Conservation (phyloP, 164 flowering plant genomes). For the Liriodendron chinense region DNA sequence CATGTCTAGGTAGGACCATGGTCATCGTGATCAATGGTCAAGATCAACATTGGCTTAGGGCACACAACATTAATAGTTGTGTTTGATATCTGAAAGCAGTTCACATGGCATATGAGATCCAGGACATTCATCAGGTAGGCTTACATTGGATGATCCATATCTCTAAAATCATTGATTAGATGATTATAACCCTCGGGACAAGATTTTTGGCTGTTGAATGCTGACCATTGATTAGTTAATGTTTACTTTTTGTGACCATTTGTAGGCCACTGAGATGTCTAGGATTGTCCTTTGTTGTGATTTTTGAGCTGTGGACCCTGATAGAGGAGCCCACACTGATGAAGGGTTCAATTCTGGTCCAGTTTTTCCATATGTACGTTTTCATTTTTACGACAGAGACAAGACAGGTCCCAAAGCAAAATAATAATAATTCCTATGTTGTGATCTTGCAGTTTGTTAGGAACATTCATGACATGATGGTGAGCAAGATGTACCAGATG, state of each 20-base stretch:
- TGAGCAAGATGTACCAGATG: slow-evolving; percentile 75
- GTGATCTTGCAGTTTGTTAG: slow-evolving; percentile 64
- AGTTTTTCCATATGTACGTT: no score
- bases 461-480: slow-evolving; percentile 83
- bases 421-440: background rate
- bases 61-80: no score
- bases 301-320: background rate
- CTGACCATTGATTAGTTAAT: background rate
- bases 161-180: background rate
- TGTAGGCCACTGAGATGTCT: background rate
- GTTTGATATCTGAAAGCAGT: no score
- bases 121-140: background rate
- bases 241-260: background rate
- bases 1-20: no score
- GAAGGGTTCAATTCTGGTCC: background rate
- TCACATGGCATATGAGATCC: background rate
- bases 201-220: background rate
- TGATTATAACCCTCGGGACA: background rate
- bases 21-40: no score
- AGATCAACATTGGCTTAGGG: no score
- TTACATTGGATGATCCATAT: background rate
- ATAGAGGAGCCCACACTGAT: background rate
- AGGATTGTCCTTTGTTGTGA: background rate
- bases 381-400: background rate
- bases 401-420: background rate